Percentiles rank a stretch among this genome's conserved stretches.
Conservation (phyloP, 2,329 filamentous ascomycete species). For the Pseudocercospora fijiensis region DNA sequence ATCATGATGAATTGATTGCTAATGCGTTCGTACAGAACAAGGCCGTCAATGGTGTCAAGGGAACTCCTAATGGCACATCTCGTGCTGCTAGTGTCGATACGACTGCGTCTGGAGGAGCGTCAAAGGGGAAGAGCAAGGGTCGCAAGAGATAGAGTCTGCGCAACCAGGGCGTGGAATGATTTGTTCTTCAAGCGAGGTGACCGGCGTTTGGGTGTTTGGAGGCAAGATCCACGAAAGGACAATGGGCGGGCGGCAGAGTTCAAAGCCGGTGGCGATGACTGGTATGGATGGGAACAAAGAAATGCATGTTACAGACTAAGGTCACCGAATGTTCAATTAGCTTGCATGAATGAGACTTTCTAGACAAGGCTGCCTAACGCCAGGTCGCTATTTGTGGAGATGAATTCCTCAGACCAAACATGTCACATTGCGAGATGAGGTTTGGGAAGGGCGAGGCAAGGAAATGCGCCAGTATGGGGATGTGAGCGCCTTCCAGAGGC, state of each 20-base stretch:
- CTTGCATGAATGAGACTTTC: slow-evolving; percentile 1
- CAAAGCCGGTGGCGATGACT: neutral
- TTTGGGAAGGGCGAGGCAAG: neutral
- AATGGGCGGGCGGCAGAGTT: neutral
- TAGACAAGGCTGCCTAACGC: neutral
- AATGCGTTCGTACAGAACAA: slow-evolving; percentile 68
- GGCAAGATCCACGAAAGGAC: neutral
- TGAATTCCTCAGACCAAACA: neutral
- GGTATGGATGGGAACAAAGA: slow-evolving; percentile 6
- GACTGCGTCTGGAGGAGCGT: slow-evolving; percentile 56
- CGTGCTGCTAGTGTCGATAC: slow-evolving; percentile 87
- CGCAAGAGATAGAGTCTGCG: slow-evolving; percentile 28
- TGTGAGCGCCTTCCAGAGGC: neutral
- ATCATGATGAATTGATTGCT: slow-evolving; percentile 5
- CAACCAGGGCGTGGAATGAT: neutral
- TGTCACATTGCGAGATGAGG: neutral
- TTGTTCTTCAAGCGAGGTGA: neutral
- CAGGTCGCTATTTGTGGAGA: neutral
- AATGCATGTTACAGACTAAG: neutral
- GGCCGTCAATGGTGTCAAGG: slow-evolving; percentile 84
- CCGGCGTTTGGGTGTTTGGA: neutral
- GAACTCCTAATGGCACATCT: slow-evolving; percentile 72
- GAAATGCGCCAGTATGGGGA: neutral
- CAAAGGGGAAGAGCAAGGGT: slow-evolving; percentile 47
- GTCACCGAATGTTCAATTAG: slow-evolving; percentile 6